Percentiles rank a stretch among this genome's conserved stretches.
Evolutionary conservation across 2,329 filamentous ascomycete genomes (phyloP).

Genomic region (Nemania abortiva): DNA sequence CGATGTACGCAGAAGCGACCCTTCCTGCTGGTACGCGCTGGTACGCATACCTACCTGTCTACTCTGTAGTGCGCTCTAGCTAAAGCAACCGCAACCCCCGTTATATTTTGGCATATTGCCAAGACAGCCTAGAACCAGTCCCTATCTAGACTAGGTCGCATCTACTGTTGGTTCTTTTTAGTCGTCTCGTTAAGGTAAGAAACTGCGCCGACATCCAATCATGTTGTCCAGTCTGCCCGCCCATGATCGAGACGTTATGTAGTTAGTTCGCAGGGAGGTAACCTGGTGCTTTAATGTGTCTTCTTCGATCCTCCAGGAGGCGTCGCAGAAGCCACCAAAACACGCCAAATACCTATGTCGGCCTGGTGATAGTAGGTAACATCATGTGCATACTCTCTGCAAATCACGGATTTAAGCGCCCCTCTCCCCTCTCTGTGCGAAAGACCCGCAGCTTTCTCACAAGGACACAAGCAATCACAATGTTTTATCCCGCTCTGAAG

Average conservation of each 20-base stretch:
- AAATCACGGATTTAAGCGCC: constrained; percentile 23
- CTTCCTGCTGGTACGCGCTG: not conserved
- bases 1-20: not conserved
- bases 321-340: not conserved
- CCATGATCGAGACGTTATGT: not conserved
- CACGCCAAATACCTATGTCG: too few species aligned
- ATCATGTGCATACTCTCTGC: constrained; percentile 18
- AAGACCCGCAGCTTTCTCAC: constrained; percentile 13
- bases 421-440: constrained; percentile 18
- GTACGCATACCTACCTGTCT: too few species aligned
- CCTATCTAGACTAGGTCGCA: not conserved
- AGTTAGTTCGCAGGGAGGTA: not conserved
- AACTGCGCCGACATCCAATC: not conserved
- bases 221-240: not conserved
- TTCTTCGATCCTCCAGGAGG: not conserved
- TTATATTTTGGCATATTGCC: constrained; percentile 14
- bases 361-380: constrained; percentile 10
- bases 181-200: constrained; percentile 1
- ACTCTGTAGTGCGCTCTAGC: not conserved
- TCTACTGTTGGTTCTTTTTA: not conserved
- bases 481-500: constrained; percentile 2
- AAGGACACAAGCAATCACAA: constrained; percentile 16
- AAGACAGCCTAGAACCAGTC: constrained; percentile 22
- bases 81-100: constrained; percentile 6
- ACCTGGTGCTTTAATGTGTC: not conserved